Evolutionary conservation across 2,329 filamentous ascomycete species (phyloP).

Genomic region (Myrmaecium sp.): DNA sequence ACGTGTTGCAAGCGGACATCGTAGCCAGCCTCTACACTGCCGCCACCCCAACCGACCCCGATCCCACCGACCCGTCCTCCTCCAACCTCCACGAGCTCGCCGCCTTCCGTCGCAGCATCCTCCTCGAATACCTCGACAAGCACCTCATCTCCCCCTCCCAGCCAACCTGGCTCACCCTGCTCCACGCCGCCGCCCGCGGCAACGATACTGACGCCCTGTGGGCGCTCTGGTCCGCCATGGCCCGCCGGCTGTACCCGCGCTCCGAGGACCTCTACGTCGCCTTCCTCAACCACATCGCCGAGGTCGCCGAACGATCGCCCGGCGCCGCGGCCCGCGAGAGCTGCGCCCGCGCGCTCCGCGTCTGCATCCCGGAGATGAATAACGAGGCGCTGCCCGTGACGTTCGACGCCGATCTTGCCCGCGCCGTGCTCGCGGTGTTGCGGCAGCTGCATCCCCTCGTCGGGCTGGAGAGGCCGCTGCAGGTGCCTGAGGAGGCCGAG

Average conservation of each 20-base stretch:
- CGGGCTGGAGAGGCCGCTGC: too few species aligned
- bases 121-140: conserved; percentile 5
- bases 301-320: conserved; percentile 27
- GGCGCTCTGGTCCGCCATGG: conserved; percentile 40
- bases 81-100: too few species aligned
- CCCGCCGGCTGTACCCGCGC: conserved; percentile 32
- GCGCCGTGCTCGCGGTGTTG: too few species aligned
- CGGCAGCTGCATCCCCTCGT: too few species aligned
- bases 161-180: conserved; percentile 15
- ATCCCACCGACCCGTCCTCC: conserved; percentile 14
- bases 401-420: conserved; percentile 27
- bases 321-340: too few species aligned
- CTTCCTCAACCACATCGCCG: conserved; percentile 34
- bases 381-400: conserved; percentile 35
- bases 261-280: conserved; percentile 37
- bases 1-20: conserved; percentile 1
- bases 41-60: background rate
- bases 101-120: conserved; percentile 5
- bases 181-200: conserved; percentile 26
- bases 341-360: conserved; percentile 33
- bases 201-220: conserved; percentile 41
- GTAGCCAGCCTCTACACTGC: background rate
- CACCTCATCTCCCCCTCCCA: conserved; percentile 12
- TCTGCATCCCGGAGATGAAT: conserved; percentile 42
- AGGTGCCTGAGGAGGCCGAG: too few species aligned